Conservation (phyloP, 2,329 filamentous ascomycete species). For the Claviceps sp. region DNA sequence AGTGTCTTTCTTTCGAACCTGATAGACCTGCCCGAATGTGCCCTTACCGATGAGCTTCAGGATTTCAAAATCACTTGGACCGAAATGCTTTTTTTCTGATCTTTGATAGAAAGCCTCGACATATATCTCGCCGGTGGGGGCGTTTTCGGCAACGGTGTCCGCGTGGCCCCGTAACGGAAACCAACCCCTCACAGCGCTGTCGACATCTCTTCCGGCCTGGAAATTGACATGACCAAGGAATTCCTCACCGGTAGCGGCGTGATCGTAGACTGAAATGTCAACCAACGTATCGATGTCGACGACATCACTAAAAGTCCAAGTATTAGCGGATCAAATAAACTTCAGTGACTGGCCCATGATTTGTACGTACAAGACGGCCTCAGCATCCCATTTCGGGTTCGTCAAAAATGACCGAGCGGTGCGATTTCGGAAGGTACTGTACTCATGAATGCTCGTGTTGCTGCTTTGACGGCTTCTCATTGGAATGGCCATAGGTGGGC, state of each 20-base stretch:
- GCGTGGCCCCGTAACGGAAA: slow-evolving; percentile 65
- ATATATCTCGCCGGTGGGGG: slow-evolving; percentile 76
- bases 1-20: slow-evolving; percentile 95
- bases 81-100: slow-evolving; percentile 80
- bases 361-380: slow-evolving; percentile 72
- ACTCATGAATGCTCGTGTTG: slow-evolving; percentile 71
- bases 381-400: slow-evolving; percentile 89
- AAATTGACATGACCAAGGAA: slow-evolving; percentile 87
- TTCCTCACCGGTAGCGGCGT: slow-evolving; percentile 63
- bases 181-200: slow-evolving; percentile 70
- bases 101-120: slow-evolving; percentile 77
- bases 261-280: slow-evolving; percentile 89
- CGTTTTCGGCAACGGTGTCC: slow-evolving; percentile 57
- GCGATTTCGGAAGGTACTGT: slow-evolving; percentile 45
- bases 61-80: slow-evolving; percentile 91
- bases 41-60: slow-evolving; percentile 94
- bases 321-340: slow-evolving; percentile 3
- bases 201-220: slow-evolving; percentile 51
- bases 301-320: slow-evolving; percentile 56
- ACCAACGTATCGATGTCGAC: slow-evolving; percentile 82
- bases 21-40: slow-evolving; percentile 96
- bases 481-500: slow-evolving; percentile 79
- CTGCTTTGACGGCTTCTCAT: slow-evolving; percentile 96
- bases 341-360: neutral
- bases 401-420: slow-evolving; percentile 48